These are phyloP conservation scores for Cutaneotrichosporon sp. DNA, from an alignment of 1,284 basidiomycete genomes.

Conservation along the genomic window DNA sequence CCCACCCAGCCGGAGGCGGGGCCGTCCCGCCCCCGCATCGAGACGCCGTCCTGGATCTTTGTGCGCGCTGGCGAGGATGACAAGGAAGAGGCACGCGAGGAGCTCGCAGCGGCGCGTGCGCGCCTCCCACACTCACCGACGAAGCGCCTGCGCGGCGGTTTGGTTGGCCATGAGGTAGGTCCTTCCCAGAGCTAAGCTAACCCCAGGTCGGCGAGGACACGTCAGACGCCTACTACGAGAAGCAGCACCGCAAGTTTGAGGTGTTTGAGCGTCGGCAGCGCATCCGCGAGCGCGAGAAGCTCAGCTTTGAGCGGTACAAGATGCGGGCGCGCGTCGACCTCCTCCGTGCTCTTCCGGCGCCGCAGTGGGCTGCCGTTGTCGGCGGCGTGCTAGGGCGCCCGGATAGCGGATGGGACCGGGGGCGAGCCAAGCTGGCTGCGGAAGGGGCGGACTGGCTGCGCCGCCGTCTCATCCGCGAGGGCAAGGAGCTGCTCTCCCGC, in stretches of 20 bases:
- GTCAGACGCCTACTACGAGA: constrained; percentile 80
- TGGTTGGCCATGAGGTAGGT: constrained; percentile 29
- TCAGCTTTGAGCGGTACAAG: constrained; percentile 87
- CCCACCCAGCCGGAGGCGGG: constrained; percentile 25
- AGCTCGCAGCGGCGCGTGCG: constrained; percentile 23
- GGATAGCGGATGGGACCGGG: constrained; percentile 33
- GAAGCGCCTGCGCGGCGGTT: constrained; percentile 33
- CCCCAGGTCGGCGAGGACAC: constrained; percentile 66
- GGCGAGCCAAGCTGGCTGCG: constrained; percentile 34
- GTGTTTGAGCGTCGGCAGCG: constrained; percentile 80
- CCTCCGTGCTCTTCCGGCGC: constrained; percentile 57
- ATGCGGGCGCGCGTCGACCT: constrained; percentile 85
- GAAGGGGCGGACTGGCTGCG: constrained; percentile 46
- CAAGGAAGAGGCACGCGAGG: constrained; percentile 44
- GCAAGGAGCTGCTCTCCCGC: constrained; percentile 45
- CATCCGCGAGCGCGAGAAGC: constrained; percentile 82
- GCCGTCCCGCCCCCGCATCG: constrained; percentile 31
- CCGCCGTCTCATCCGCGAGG: constrained; percentile 42
- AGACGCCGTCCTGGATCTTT: constrained; percentile 44
- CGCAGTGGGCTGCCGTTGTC: constrained; percentile 36
- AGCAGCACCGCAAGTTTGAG: constrained; percentile 82
- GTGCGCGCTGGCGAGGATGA: constrained; percentile 47
- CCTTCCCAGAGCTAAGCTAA: constrained; percentile 6
- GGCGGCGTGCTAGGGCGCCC: constrained; percentile 23
- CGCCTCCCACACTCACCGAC: constrained; percentile 24